Evolutionary conservation across 768 basidiomycete genomes (phyloP).

Genomic region (Russula ochroleuca): DNA sequence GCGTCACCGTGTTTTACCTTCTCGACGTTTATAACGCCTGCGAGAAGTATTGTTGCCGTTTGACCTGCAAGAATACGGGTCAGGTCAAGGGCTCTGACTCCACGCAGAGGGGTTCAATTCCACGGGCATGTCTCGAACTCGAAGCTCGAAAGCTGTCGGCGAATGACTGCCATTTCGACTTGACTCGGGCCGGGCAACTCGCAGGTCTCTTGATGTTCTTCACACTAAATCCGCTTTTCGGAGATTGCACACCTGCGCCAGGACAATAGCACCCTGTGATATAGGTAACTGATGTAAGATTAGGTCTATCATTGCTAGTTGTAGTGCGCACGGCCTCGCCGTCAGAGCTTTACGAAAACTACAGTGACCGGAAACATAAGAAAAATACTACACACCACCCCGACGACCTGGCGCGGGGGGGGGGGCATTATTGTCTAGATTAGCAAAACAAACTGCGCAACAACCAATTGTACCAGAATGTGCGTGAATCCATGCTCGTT

Average conservation of each 20-base stretch:
- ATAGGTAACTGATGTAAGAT: too few relatives aligned
- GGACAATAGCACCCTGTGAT: too few relatives aligned
- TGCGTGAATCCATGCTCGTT: background rate
- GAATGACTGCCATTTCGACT: too few relatives aligned
- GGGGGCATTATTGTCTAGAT: background rate
- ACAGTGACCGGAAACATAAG: background rate
- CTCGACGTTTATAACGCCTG: conserved; percentile 91
- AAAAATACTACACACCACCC: background rate
- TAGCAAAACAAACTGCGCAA: background rate
- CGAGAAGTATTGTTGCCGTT: conserved; percentile 89
- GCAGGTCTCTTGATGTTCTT: too few relatives aligned
- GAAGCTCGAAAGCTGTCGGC: background rate
- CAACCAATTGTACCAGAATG: background rate
- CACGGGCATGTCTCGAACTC: conserved; percentile 32
- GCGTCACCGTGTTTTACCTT: conserved; percentile 80
- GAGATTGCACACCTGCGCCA: too few relatives aligned
- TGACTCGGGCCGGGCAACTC: too few relatives aligned
- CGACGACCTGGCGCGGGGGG: background rate
- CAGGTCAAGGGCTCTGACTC: conserved; percentile 80
- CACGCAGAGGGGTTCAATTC: conserved; percentile 71
- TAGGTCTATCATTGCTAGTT: too few relatives aligned
- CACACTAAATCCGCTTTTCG: too few relatives aligned
- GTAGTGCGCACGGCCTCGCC: background rate
- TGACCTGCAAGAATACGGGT: conserved; percentile 91
- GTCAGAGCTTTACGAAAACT: too few relatives aligned